Evolutionary conservation across 257 asterid genomes (phyloP), one percentile per base, ranked within the genome.

Genomic region (Lantana camara): DNA sequence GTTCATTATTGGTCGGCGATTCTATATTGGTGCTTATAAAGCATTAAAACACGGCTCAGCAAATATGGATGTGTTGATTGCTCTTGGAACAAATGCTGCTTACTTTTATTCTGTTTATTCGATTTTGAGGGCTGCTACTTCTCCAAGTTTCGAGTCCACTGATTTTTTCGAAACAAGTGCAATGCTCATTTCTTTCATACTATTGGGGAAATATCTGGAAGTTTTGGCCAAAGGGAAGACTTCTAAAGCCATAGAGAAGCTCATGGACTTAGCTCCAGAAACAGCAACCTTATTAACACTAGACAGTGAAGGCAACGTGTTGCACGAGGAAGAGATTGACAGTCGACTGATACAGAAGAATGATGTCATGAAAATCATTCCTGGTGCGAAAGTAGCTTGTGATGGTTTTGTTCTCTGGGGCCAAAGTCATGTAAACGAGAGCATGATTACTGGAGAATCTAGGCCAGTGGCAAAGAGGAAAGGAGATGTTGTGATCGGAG

Each of bases 381-480:
- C 96, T 4, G 96, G 96, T 24, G 89, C 77, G 50, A 88, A 88
- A 78, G 77, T 88, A 41, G 85, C 96, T 16, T 85, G 93, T 57
- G 96, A 88, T 77, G 93, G 93, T 9, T 62, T 80, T 62, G 93
- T 81, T 17, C 38, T 85, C 2, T 71, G 88, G 96, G 94, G 94
- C 8, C 81, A 76, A 34, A 83, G 94, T 46, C 80, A 79, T 57
- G 79, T 79, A 19, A 68, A 74, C 7, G 95, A 86, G 79, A 83
- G 95, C 79, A 86, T 86, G 95, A 75, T 86, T 68, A 86, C 95
- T 3, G 90, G 96, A 49, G 96, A 88, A 68, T 83, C 90, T 15
- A 75, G 81, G 68, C 90, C 88, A 4, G 84, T 81, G 38, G 84
- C 82, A 1, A 87, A 87, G 74, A 63, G 76, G 65, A 73, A 82